Percentiles rank a stretch among this genome's conserved stretches.
phyloP scores from a whole-genome alignment of 768 basidiomycete species.

The Lactarius indigo region DNA sequence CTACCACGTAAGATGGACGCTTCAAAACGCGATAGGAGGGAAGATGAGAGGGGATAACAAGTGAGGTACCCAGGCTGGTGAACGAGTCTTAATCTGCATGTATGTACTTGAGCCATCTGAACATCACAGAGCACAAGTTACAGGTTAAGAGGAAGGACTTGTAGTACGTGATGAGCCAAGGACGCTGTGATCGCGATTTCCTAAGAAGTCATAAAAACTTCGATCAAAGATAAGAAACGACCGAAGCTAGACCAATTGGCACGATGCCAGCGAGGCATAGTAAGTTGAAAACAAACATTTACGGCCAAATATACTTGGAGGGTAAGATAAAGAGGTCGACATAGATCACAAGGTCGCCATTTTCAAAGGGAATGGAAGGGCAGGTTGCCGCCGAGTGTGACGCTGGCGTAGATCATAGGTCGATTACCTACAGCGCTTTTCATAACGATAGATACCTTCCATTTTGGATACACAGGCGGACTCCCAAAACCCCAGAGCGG shows the following conservation, averaged over 20 bases:
- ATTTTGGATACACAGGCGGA: too few relatives aligned
- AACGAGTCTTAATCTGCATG: not conserved
- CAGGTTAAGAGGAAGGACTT: not conserved
- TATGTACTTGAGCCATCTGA: not conserved
- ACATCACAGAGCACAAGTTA: not conserved
- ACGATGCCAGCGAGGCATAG: not conserved
- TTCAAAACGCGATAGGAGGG: not conserved
- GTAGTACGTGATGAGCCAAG: not conserved
- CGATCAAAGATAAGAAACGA: not conserved
- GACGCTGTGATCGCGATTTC: not conserved
- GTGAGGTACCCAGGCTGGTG: not conserved
- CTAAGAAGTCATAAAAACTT: not conserved
- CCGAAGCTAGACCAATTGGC: not conserved
- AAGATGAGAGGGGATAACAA: not conserved
- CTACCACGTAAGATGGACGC: not conserved
- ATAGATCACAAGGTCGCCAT: too few relatives aligned
- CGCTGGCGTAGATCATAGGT: too few relatives aligned
- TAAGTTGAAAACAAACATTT: not conserved
- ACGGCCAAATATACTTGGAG: not conserved
- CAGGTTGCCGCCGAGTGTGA: too few relatives aligned
- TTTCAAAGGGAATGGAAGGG: too few relatives aligned
- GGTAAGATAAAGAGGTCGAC: too few relatives aligned
- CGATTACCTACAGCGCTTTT: too few relatives aligned
- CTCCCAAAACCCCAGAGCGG: too few relatives aligned
- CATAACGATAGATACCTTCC: too few relatives aligned